Conservation (phyloP, 208 protist genomes). For the Leptomonas pyrrhocoris region DNA sequence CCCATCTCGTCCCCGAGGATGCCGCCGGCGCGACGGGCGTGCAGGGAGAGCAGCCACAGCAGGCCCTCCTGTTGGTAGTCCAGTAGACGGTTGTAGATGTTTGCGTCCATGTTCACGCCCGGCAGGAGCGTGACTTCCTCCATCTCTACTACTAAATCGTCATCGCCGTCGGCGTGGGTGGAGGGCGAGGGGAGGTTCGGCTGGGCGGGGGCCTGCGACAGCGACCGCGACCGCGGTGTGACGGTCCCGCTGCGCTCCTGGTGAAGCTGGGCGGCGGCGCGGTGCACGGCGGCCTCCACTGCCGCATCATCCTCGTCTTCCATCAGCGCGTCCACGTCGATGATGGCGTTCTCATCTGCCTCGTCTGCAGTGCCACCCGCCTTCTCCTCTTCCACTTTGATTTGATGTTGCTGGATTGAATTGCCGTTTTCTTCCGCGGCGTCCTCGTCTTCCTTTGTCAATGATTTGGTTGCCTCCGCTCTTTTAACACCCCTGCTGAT, state of each 20-base stretch:
- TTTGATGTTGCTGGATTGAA: no score
- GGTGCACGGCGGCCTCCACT: conserved; percentile 23
- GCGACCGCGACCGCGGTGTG: conserved; percentile 1
- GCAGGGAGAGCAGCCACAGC: conserved; percentile 96
- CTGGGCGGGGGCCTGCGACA: not conserved
- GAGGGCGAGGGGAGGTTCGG: not conserved
- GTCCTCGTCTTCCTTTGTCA: conserved; percentile 18
- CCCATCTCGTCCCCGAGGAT: conserved; percentile 98
- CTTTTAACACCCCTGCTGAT: not conserved
- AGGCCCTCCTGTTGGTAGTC: conserved; percentile 94
- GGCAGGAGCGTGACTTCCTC: conserved; percentile 40
- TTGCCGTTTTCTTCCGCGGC: conserved; percentile 7
- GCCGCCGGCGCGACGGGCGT: conserved; percentile 87
- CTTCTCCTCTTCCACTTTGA: conserved; percentile 4
- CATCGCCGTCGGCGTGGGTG: conserved; percentile 6
- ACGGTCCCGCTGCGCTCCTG: not conserved
- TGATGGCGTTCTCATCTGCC: conserved; percentile 30
- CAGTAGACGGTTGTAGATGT: conserved; percentile 83
- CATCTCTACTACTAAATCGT: conserved; percentile 21
- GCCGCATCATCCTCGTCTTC: conserved; percentile 53
- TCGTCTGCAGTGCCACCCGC: not conserved
- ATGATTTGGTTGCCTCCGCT: not conserved
- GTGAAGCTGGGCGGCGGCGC: conserved; percentile 19
- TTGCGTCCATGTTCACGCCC: conserved; percentile 44
- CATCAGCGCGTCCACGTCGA: conserved; percentile 85